Conservation (phyloP, 495 filamentous ascomycete genomes). For the Penicillium cinerascens region DNA sequence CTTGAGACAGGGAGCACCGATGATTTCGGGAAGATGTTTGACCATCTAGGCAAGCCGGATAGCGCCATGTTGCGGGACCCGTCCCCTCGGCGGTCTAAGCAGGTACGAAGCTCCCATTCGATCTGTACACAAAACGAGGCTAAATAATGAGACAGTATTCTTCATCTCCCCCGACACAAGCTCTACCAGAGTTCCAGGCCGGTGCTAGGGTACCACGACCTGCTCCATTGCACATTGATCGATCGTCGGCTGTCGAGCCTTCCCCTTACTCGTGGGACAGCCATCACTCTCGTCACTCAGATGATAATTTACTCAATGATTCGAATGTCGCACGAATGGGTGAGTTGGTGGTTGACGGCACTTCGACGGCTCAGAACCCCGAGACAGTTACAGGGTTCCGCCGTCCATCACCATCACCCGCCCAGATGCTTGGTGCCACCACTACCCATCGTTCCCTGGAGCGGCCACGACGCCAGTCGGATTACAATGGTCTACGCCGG, state of each 20-base stretch:
- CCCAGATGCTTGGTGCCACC: slow-evolving; percentile 24
- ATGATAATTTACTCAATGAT: slow-evolving; percentile 55
- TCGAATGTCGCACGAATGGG: not conserved
- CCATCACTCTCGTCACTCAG: slow-evolving; percentile 47
- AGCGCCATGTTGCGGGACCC: slow-evolving; percentile 30
- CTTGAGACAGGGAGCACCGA: slow-evolving; percentile 50
- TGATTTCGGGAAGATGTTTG: slow-evolving; percentile 68
- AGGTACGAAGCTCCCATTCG: slow-evolving; percentile 18
- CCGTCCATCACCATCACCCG: slow-evolving; percentile 19
- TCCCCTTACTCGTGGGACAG: slow-evolving; percentile 69
- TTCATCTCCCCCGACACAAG: slow-evolving; percentile 15
- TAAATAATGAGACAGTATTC: slow-evolving; percentile 25
- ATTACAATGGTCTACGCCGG: slow-evolving; percentile 42
- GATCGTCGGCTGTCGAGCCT: slow-evolving; percentile 49
- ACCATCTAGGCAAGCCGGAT: slow-evolving; percentile 55
- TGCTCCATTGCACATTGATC: slow-evolving; percentile 57
- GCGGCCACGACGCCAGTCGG: slow-evolving; percentile 27
- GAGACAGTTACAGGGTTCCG: slow-evolving; percentile 15
- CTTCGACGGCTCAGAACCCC: slow-evolving; percentile 7
- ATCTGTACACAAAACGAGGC: slow-evolving; percentile 2
- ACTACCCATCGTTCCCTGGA: slow-evolving; percentile 39
- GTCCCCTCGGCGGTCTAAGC: slow-evolving; percentile 16
- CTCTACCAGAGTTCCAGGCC: slow-evolving; percentile 14
- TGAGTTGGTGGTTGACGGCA: not conserved
- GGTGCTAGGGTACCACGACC: slow-evolving; percentile 34